Evolutionary conservation across 305 asterid species (phyloP), one percentile per base, ranked within the genome.

Genomic region (Fraxinus dipetala): DNA sequence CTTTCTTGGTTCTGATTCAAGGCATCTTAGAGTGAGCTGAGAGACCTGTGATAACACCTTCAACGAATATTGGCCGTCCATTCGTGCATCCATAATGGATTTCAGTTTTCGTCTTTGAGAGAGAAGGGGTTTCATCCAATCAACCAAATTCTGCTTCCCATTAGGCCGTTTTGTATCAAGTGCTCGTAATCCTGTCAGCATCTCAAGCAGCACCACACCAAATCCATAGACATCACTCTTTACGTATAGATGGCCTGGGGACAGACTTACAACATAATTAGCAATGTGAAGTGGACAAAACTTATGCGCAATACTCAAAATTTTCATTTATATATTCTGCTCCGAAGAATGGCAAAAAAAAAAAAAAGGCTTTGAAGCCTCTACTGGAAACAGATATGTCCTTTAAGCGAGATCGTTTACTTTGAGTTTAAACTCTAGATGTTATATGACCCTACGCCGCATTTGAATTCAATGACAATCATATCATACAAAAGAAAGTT

Each of bases 161-260:
- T 26, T 30, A 8, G 89, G 91, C 80, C 95, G 87, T 83, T 24
- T 85, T 2, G 81, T 75, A 56, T 92, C 91, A 0, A 88, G 90
- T 70, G 93, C 92, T 80, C 92, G 84, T 78, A 85, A 83, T 11
- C 97, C 95, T 13, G 97, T 91, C 82, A 92, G 18, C 72, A 91
- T 82, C 87, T 92, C 97, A 11, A 92, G 94, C 85, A 92, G 85
- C 86, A 92, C 97, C 43, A 92, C 95, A 0, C 97, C 97, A 54
- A 89, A 92, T 1, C 95, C 92, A 75, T 91, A 92, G 74, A 92
- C 92, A 11, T 92, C 93, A 75, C 94, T 89, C 88, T 91, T 89
- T 78, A 90, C 91, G 9, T 91, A 91, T 26, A 91, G 89, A 84
- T 91, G 95, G 24, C 97, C 95, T 89, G 81, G 78, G 35, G 38